A percentile compares a stretch with the other conserved stretches of the same genome.
Evolutionary conservation across 2,329 filamentous ascomycete species (phyloP).

Genomic region (Didymella keratinophila): DNA sequence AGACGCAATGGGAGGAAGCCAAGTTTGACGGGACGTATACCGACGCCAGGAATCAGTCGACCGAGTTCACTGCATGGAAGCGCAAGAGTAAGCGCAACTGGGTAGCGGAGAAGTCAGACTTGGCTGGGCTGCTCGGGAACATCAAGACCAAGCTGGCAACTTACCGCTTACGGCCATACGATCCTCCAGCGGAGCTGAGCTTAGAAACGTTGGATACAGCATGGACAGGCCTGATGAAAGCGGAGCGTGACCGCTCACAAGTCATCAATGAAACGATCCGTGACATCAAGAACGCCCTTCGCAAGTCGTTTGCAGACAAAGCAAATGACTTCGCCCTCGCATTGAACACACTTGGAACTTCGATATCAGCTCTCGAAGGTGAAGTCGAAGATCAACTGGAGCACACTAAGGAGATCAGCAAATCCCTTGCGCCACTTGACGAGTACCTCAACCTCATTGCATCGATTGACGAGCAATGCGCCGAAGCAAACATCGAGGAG

Average conservation of each 20-base stretch:
- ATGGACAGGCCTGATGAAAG: constrained; percentile 80
- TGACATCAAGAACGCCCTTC: constrained; percentile 96
- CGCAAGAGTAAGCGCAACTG: constrained; percentile 88
- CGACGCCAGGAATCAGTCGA: constrained; percentile 88
- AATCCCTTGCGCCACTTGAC: constrained; percentile 88
- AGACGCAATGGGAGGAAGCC: constrained; percentile 77
- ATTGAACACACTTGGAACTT: constrained; percentile 91
- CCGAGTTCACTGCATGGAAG: constrained; percentile 88
- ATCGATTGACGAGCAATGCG: constrained; percentile 84
- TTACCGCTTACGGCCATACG: constrained; percentile 88
- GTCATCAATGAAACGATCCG: constrained; percentile 97
- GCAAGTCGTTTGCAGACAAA: constrained; percentile 94
- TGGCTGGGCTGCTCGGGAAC: constrained; percentile 91
- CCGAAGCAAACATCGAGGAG: constrained; percentile 97
- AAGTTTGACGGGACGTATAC: constrained; percentile 90
- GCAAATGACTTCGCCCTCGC: constrained; percentile 97
- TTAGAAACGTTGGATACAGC: constrained; percentile 82
- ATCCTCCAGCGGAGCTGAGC: constrained; percentile 83
- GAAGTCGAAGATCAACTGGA: constrained; percentile 94
- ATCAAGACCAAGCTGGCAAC: constrained; percentile 99
- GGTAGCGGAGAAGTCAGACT: constrained; percentile 97
- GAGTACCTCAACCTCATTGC: constrained; percentile 89
- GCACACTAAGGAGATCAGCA: constrained; percentile 84
- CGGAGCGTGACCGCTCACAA: constrained; percentile 88
- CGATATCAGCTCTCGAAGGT: constrained; percentile 95